These are phyloP conservation scores for Stentor roeselii DNA, from an alignment of 73 alveolate genomes.

Conservation along the genomic window DNA sequence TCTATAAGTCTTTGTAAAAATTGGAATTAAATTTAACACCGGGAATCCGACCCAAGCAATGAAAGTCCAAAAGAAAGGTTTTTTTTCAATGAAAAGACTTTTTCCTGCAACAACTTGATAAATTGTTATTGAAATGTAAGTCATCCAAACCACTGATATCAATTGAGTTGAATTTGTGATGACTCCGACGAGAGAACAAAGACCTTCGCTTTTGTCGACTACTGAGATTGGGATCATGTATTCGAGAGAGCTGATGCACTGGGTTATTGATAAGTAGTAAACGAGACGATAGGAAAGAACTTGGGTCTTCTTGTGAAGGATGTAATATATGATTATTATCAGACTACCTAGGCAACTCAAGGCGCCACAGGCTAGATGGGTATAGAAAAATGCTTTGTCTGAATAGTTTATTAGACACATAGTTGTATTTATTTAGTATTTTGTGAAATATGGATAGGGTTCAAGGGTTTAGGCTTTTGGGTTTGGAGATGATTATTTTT, in stretches of 20 bases:
- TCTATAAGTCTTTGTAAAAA: not conserved
- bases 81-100: not conserved
- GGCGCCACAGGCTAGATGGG: not conserved
- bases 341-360: not conserved
- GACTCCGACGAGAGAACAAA: not conserved
- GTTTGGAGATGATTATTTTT: too few species aligned
- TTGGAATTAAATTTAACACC: not conserved
- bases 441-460: too few species aligned
- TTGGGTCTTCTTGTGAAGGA: not conserved
- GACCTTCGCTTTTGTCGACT: not conserved
- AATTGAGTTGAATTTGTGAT: not conserved
- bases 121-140: not conserved
- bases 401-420: not conserved
- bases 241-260: not conserved
- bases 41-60: not conserved
- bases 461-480: too few species aligned
- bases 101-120: not conserved
- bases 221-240: not conserved
- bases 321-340: not conserved
- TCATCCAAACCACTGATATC: not conserved
- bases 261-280: not conserved
- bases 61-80: not conserved
- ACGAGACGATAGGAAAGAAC: not conserved
- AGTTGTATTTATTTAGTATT: too few species aligned
- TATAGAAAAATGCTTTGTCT: not conserved